Conservation (phyloP, 2,329 filamentous ascomycete species). For the Chrysoporthe austroafricana region DNA sequence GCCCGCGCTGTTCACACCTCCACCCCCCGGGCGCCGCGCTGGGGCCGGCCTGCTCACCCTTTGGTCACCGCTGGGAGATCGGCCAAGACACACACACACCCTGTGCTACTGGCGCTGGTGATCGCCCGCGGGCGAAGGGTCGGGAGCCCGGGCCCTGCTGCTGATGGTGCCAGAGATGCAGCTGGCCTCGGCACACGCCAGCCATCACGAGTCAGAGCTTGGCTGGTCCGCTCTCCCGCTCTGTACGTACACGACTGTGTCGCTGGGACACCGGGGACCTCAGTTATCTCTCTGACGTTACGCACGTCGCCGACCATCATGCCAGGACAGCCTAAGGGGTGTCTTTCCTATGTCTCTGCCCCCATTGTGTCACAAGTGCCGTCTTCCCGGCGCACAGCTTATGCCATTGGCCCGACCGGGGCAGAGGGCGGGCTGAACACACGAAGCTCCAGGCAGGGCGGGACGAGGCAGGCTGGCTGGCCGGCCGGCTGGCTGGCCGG, state of each 20-base stretch:
- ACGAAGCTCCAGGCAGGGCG: not conserved
- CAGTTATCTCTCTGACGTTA: not conserved
- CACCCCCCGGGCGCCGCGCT: not conserved
- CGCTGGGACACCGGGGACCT: constrained; percentile 3
- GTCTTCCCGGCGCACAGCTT: not conserved
- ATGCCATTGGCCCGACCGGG: constrained; percentile 2
- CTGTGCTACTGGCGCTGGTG: not conserved
- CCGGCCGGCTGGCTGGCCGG: not conserved
- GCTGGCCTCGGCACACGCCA: not conserved
- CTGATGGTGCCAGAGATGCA: too few species aligned
- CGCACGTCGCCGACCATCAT: constrained; percentile 12
- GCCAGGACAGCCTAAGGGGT: not conserved
- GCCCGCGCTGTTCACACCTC: not conserved
- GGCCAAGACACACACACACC: not conserved
- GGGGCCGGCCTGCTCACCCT: not conserved
- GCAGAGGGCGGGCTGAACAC: not conserved
- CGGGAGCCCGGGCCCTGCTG: too few species aligned
- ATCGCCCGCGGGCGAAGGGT: not conserved
- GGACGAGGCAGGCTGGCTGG: not conserved
- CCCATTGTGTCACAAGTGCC: constrained; percentile 7
- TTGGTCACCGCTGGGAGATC: not conserved
- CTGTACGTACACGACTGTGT: not conserved
- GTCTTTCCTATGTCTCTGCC: constrained; percentile 16
- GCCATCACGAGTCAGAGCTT: not conserved
- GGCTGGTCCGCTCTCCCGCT: not conserved